A percentile compares a stretch with the other conserved stretches of the same genome.
Evolutionary conservation across 139 green algal species (phyloP).

Genomic region (Protoeuglena noctilucae): DNA sequence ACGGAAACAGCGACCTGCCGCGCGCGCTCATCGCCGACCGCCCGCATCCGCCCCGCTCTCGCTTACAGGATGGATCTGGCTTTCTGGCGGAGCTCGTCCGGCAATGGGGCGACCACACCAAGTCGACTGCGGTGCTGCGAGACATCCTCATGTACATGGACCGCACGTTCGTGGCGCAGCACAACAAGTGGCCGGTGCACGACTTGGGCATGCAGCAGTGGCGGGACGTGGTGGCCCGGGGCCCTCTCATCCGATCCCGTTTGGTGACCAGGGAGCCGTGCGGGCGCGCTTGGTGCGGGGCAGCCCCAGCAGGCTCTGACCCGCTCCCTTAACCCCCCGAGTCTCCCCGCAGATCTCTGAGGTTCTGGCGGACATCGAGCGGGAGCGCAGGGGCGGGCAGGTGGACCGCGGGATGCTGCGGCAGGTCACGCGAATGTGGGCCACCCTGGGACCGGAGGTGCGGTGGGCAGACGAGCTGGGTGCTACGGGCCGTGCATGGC

Average conservation of each 20-base stretch:
- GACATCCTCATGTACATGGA: slow-evolving; percentile 99
- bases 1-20: too few species aligned
- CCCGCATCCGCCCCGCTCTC: too few species aligned
- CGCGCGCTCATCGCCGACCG: too few species aligned
- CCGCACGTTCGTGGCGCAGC: slow-evolving; percentile 80
- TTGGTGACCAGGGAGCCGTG: too few species aligned
- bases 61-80: slow-evolving; percentile 40
- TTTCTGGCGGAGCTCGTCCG: slow-evolving; percentile 77
- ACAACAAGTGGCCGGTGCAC: slow-evolving; percentile 74
- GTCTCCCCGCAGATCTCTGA: background rate
- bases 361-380: background rate
- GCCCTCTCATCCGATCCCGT: slow-evolving; percentile 44
- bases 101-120: slow-evolving; percentile 81
- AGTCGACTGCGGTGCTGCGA: slow-evolving; percentile 85
- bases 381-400: slow-evolving; percentile 68
- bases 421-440: slow-evolving; percentile 38
- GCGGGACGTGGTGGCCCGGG: slow-evolving; percentile 66
- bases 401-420: slow-evolving; percentile 66
- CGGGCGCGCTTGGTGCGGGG: too few species aligned
- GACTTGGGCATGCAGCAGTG: slow-evolving; percentile 84
- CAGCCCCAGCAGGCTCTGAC: too few species aligned
- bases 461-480: too few species aligned
- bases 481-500: too few species aligned
- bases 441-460: background rate
- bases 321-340: too few species aligned